Conservation (phyloP, 306 rosid genomes). For the Acacia melanoxylon region DNA sequence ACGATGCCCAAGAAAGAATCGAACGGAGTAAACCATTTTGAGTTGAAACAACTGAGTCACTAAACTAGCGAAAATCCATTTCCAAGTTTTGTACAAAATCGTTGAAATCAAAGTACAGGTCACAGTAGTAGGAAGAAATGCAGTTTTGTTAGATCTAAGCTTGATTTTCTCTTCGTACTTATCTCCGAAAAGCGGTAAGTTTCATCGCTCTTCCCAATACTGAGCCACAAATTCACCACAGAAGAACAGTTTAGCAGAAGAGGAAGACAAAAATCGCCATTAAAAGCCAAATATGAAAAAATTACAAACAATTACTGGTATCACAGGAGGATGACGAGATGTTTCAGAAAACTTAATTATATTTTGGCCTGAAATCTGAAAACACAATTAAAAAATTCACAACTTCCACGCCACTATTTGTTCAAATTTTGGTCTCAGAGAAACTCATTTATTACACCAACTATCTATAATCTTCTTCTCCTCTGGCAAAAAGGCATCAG, state of each 20-base stretch:
- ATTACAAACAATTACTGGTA: conserved; percentile 18
- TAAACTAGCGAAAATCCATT: no score
- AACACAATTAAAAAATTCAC: not conserved
- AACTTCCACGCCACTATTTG: not conserved
- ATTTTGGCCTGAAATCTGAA: not conserved
- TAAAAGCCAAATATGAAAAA: conserved; percentile 25
- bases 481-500: not conserved
- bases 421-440: not conserved
- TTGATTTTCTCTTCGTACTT: not conserved
- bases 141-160: conserved; percentile 23
- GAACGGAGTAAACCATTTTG: conserved; percentile 2
- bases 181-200: conserved; percentile 4
- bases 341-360: conserved; percentile 10
- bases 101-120: not conserved
- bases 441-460: conserved; percentile 18
- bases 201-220: conserved; percentile 26
- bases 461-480: conserved; percentile 19
- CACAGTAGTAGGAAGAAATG: conserved; percentile 22
- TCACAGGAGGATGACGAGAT: not conserved
- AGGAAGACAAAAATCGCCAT: conserved; percentile 2
- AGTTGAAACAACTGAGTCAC: conserved; percentile 6
- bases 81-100: conserved; percentile 14
- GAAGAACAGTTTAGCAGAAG: conserved; percentile 1
- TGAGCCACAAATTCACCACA: conserved; percentile 27
- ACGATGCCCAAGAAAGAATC: not conserved